Evolutionary conservation across 2,329 filamentous ascomycete genomes (phyloP), one percentile per base, ranked within the genome.

Genomic region (Corynespora cassiicola): DNA sequence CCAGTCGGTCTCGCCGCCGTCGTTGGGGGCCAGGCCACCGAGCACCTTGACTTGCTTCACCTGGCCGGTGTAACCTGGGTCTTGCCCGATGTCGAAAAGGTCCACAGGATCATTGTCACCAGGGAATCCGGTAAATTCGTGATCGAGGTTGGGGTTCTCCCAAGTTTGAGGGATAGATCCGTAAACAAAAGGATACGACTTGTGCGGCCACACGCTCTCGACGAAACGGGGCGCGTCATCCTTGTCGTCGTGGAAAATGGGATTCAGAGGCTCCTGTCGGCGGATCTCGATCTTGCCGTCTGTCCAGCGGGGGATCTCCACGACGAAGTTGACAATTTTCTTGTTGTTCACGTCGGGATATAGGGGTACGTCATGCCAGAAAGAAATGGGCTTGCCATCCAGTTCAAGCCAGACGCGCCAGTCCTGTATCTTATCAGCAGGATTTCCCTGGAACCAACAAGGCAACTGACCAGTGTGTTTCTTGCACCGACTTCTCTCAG

Each of bases 181-280:
- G 76, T 96, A 96, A 82, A 96, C 96, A 90, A 91, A 96, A 63
- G 96, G 88, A 75, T 96, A 96, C 54, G 91, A 91, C 83, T 96
- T 96, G 86, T 96, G 91, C 63, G 91, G 91, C 83, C 96, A 96
- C 84, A 91, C 96, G 85, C 96, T 96, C 77, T 91, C 90, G 70
- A 96, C 91, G 72, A 86, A 96, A 65, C 91, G 88, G 63, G 96
- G 89, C 82, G 95, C 96, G 81, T 90, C 90, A 82, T 96, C 96
- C 86, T 96, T 96, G 72, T 85, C 81, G 72, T 96, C 91, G 79
- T 96, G 91, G 85, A 95, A 95, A 79, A 95, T 95, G 67, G 90
- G 90, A 80, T 95, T 96, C 69, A 96, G 85, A 69, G 87, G 81
- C 74, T 96, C 91, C 14, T 34, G 23, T 15, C 47, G 44, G 73